phyloP scores from a whole-genome alignment of 208 protist species.

The Angomonas deanei region DNA sequence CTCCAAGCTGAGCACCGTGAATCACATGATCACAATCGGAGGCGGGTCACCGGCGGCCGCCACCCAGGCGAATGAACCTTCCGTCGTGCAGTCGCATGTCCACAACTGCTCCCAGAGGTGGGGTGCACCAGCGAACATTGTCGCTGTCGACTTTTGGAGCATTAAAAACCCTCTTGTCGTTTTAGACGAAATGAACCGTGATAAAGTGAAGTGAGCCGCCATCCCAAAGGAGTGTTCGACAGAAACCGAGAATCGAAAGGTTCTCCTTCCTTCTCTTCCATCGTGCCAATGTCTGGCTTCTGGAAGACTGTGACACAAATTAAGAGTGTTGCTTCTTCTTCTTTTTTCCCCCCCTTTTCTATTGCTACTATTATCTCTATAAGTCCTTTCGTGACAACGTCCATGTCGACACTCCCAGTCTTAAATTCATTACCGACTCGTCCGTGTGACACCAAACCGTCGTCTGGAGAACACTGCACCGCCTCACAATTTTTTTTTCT shows the following conservation, averaged over 20 bases:
- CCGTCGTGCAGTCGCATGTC: slow-evolving; percentile 13
- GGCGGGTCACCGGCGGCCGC: slow-evolving; percentile 18
- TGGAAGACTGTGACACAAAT: too few relatives aligned
- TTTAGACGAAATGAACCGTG: slow-evolving; percentile 27
- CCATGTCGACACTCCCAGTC: too few relatives aligned
- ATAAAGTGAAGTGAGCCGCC: slow-evolving; percentile 18
- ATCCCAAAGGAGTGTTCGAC: too few relatives aligned
- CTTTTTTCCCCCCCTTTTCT: too few relatives aligned
- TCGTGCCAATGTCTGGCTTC: too few relatives aligned
- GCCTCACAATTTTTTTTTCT: neutral
- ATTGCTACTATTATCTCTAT: neutral
- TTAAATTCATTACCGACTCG: too few relatives aligned
- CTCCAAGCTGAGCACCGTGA: slow-evolving; percentile 31
- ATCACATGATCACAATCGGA: slow-evolving; percentile 29
- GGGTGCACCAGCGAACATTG: slow-evolving; percentile 26
- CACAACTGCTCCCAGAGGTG: slow-evolving; percentile 20
- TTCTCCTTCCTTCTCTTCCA: too few relatives aligned
- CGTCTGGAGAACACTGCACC: neutral
- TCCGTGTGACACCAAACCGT: too few relatives aligned
- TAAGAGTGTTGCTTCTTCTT: too few relatives aligned
- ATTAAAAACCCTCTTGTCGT: slow-evolving; percentile 25
- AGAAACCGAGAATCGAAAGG: too few relatives aligned
- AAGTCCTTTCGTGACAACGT: too few relatives aligned
- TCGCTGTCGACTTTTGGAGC: slow-evolving; percentile 33
- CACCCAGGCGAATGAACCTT: slow-evolving; percentile 14